phyloP scores from a whole-genome alignment of 2,329 filamentous ascomycete genomes.

The Aspergillus clavatus region DNA sequence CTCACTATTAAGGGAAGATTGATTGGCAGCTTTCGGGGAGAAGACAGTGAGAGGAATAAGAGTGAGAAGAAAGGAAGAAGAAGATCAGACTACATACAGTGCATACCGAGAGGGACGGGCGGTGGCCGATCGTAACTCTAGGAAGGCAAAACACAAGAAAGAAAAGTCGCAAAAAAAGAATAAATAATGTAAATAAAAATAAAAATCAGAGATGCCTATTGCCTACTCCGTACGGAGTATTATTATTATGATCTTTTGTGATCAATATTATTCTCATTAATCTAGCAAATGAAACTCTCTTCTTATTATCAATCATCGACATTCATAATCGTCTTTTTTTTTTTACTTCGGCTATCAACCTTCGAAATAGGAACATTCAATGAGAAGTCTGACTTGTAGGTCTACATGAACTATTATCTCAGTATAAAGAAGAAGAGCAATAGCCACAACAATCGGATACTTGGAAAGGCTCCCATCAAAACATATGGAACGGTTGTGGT shows the following conservation, averaged over 20 bases:
- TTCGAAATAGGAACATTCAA: no score
- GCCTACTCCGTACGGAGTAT: neutral
- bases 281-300: no score
- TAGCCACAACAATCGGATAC: no score
- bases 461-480: no score
- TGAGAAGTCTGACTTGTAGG: no score
- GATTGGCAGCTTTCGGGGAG: neutral
- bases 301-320: neutral
- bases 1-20: conserved; percentile 1
- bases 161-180: conserved; percentile 7
- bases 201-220: no score
- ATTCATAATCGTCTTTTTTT: neutral
- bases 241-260: conserved; percentile 3
- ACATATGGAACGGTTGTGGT: conserved; percentile 15
- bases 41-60: conserved; percentile 7
- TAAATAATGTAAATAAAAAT: conserved; percentile 6
- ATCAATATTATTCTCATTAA: conserved; percentile 8
- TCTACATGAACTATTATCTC: no score
- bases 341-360: no score
- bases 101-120: conserved; percentile 7
- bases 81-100: conserved; percentile 9
- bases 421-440: no score
- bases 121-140: conserved; percentile 23
- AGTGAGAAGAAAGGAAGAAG: conserved; percentile 10
- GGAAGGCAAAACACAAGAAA: conserved; percentile 17